phyloP scores from a whole-genome alignment of 257 asterid genomes.

The Scutellaria galericulata region DNA sequence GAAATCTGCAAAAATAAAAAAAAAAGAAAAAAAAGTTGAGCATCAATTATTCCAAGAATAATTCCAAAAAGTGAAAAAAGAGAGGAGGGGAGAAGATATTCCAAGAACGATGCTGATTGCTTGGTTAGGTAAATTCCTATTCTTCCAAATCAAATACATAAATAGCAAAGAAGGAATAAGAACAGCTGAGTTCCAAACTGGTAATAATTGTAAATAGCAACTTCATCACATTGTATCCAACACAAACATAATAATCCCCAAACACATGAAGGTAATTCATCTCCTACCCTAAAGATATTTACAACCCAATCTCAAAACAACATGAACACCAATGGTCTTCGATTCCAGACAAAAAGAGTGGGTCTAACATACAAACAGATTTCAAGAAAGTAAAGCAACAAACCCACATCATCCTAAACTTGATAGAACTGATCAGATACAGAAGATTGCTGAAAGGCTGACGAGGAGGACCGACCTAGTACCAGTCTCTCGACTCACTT shows the following conservation, averaged over 20 bases:
- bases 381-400: slow-evolving; percentile 41
- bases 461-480: slow-evolving; percentile 41
- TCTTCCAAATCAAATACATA: slow-evolving; percentile 23
- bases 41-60: too few relatives aligned
- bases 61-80: too few relatives aligned
- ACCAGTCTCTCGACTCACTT: slow-evolving; percentile 52
- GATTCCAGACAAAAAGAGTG: slow-evolving; percentile 32
- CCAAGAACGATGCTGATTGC: not conserved
- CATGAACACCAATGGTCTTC: slow-evolving; percentile 41
- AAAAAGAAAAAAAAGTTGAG: too few relatives aligned
- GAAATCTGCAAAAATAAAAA: too few relatives aligned
- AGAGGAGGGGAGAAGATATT: slow-evolving; percentile 23
- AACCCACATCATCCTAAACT: slow-evolving; percentile 41
- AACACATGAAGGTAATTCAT: slow-evolving; percentile 37
- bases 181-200: slow-evolving; percentile 11
- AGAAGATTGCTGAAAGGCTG: slow-evolving; percentile 28
- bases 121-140: not conserved
- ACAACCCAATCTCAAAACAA: slow-evolving; percentile 52
- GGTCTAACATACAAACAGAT: slow-evolving; percentile 34
- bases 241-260: slow-evolving; percentile 38
- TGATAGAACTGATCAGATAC: slow-evolving; percentile 27
- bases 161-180: not conserved
- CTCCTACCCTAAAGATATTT: slow-evolving; percentile 50
- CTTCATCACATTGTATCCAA: slow-evolving; percentile 1
- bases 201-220: slow-evolving; percentile 37